Conservation (phyloP, 441 rosid genomes). For the Populus hybrid region DNA sequence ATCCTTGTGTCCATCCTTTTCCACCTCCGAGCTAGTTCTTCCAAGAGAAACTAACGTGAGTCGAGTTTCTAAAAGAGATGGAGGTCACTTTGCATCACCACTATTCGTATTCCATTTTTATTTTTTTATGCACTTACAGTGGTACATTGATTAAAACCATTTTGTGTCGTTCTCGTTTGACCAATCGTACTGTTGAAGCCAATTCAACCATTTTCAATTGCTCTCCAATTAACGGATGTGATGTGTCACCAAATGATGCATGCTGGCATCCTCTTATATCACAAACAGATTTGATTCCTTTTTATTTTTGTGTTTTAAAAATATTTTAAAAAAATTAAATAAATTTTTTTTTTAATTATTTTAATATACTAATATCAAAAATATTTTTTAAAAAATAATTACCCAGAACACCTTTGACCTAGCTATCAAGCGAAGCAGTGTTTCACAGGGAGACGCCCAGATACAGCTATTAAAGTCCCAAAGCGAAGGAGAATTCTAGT, state of each 20-base stretch:
- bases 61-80: constrained; percentile 11
- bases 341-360: no score
- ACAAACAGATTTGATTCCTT: no score
- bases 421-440: not conserved
- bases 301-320: no score
- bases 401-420: not conserved
- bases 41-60: not conserved
- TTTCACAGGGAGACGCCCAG: not conserved
- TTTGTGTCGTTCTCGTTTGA: not conserved
- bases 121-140: not conserved
- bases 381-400: no score
- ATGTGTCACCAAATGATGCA: not conserved
- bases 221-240: not conserved
- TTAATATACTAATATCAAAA: no score
- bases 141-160: constrained; percentile 10
- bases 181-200: not conserved
- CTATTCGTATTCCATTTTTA: not conserved
- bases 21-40: not conserved
- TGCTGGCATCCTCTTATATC: not conserved
- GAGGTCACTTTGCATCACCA: constrained; percentile 17
- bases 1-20: constrained; percentile 2
- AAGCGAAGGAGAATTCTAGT: not conserved
- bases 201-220: constrained; percentile 1
- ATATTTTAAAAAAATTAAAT: no score
- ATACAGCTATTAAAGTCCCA: not conserved